phyloP scores from a whole-genome alignment of 495 filamentous ascomycete genomes.

The Trichoderma parareesei region DNA sequence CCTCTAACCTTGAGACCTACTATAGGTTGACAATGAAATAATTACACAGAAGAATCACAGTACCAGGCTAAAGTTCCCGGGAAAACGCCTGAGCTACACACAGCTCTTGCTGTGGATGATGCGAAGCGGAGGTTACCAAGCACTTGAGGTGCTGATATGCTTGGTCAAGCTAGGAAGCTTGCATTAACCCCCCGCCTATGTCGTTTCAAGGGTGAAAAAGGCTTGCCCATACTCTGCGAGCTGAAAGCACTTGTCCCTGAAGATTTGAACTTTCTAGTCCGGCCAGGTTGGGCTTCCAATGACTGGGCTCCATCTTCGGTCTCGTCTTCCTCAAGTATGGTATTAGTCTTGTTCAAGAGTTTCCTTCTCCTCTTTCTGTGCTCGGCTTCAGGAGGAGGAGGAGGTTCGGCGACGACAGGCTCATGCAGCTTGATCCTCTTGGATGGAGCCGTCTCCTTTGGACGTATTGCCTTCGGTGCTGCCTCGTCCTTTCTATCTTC shows the following conservation, averaged over 20 bases:
- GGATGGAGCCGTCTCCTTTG: slow-evolving; percentile 13
- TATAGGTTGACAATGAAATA: no score
- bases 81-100: not conserved
- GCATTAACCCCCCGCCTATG: slow-evolving; percentile 53
- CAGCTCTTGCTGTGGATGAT: not conserved
- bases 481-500: slow-evolving; percentile 19
- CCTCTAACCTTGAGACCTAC: no score
- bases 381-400: not conserved
- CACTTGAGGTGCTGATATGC: not conserved
- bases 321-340: slow-evolving; percentile 71
- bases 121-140: not conserved
- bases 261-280: slow-evolving; percentile 20
- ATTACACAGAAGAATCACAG: no score
- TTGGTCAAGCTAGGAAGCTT: slow-evolving; percentile 41
- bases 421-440: not conserved
- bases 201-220: slow-evolving; percentile 76
- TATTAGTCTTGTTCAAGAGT: slow-evolving; percentile 53
- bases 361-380: slow-evolving; percentile 63
- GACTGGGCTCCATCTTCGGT: slow-evolving; percentile 34
- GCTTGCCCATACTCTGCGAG: slow-evolving; percentile 32
- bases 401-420: not conserved
- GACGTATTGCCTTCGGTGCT: not conserved
- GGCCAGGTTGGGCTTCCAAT: slow-evolving; percentile 26
- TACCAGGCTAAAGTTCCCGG: not conserved
- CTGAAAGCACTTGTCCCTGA: slow-evolving; percentile 27